These are phyloP conservation scores for Heritiera fomes DNA, from an alignment of 345 rosid genomes.

Conservation along the genomic window DNA sequence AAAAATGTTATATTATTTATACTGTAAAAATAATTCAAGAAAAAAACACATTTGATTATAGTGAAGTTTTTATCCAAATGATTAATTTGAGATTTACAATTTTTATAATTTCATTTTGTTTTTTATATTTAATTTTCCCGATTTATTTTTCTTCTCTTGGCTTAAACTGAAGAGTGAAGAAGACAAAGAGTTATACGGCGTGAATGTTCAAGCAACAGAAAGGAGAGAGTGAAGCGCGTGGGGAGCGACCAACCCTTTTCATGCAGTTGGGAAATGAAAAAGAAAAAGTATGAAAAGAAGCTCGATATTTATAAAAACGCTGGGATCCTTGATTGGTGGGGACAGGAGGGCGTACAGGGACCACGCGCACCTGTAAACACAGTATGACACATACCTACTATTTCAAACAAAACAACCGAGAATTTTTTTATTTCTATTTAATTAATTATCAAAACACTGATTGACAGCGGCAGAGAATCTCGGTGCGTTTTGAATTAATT, in stretches of 20 bases:
- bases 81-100: neutral
- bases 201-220: neutral
- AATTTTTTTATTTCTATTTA: constrained; percentile 1
- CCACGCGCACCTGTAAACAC: constrained; percentile 11
- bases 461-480: constrained; percentile 10
- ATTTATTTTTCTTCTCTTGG: too few species aligned
- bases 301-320: neutral
- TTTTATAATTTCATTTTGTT: neutral
- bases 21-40: too few species aligned
- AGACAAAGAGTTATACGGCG: neutral
- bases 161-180: neutral
- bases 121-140: too few species aligned
- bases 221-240: neutral
- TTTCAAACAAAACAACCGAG: neutral
- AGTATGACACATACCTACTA: neutral
- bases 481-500: neutral
- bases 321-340: constrained; percentile 15
- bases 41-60: too few species aligned
- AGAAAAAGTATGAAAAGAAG: neutral
- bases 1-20: neutral
- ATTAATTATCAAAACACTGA: neutral
- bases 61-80: too few species aligned
- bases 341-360: neutral
- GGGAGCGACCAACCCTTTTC: neutral
- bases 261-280: neutral